phyloP scores from a whole-genome alignment of 345 rosid genomes.

The Mercurialis annua region DNA sequence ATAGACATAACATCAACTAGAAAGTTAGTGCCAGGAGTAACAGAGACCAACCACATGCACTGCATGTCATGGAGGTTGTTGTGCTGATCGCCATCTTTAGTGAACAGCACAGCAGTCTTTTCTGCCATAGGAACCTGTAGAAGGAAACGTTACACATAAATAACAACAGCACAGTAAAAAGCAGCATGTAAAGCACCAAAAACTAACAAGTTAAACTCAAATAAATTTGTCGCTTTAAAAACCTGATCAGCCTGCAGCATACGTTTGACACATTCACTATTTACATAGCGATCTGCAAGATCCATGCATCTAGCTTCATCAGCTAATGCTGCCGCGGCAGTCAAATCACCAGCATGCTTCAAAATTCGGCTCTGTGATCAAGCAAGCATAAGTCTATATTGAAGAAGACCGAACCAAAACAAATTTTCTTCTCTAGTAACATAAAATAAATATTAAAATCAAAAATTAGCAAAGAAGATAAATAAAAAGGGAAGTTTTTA shows the following conservation, averaged over 20 bases:
- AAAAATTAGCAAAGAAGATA: not conserved
- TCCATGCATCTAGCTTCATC: conserved; percentile 99
- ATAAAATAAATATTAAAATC: not conserved
- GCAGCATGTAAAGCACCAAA: conserved; percentile 10
- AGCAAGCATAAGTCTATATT: conserved; percentile 10
- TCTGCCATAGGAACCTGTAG: conserved; percentile 88
- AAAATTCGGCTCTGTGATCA: conserved; percentile 79
- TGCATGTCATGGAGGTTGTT: conserved; percentile 99
- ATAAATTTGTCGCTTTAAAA: conserved; percentile 18
- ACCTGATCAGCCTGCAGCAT: conserved; percentile 99
- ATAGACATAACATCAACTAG: conserved; percentile 13
- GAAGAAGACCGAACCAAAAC: not conserved
- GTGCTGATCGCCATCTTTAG: conserved; percentile 97
- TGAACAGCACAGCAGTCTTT: conserved; percentile 87
- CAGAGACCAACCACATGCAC: conserved; percentile 89
- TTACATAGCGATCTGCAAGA: conserved; percentile 90
- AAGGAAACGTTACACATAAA: conserved; percentile 19
- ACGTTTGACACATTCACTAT: conserved; percentile 96
- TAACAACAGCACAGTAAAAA: conserved; percentile 11
- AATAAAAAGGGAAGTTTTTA: not conserved
- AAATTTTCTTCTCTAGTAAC: not conserved
- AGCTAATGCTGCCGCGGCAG: conserved; percentile 88
- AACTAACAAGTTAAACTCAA: not conserved
- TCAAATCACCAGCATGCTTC: conserved; percentile 97
- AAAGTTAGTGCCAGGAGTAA: conserved; percentile 16